These are phyloP conservation scores for Fusarium sp. DNA, from an alignment of 2,329 filamentous ascomycete genomes.

Conservation along the genomic window DNA sequence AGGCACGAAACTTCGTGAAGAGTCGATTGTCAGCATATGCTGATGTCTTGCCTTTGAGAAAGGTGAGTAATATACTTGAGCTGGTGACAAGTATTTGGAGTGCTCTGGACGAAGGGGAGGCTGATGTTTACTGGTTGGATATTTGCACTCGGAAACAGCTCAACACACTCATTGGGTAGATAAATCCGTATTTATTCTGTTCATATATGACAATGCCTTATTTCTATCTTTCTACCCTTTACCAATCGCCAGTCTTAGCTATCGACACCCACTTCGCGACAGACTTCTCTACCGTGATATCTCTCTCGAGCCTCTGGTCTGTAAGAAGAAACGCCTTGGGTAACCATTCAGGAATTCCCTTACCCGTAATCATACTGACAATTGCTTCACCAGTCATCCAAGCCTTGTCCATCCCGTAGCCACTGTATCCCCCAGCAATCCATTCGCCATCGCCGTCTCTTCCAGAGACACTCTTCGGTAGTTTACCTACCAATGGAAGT, in stretches of 20 bases:
- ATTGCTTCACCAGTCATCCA: not conserved
- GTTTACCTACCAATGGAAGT: not conserved
- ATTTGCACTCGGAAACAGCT: not conserved
- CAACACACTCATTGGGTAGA: not conserved
- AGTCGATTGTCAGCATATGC: not conserved
- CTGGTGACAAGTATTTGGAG: not conserved
- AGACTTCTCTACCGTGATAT: not conserved
- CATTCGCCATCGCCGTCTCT: not conserved
- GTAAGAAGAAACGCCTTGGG: not conserved
- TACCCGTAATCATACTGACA: accelerated
- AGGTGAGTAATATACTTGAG: not conserved
- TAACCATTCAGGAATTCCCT: not conserved
- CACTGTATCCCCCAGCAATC: not conserved
- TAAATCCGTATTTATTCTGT: too few relatives aligned
- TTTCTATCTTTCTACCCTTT: too few relatives aligned
- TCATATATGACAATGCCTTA: too few relatives aligned
- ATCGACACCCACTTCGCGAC: not conserved
- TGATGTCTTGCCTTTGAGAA: not conserved
- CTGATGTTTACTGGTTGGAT: not conserved
- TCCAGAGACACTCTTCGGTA: not conserved
- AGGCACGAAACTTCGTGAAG: not conserved
- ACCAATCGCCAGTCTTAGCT: not conserved
- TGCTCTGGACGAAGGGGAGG: not conserved
- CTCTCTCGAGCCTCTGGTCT: not conserved
- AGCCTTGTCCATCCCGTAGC: not conserved